phyloP scores from a whole-genome alignment of 768 basidiomycete species.

The Mrakia blollopis region DNA sequence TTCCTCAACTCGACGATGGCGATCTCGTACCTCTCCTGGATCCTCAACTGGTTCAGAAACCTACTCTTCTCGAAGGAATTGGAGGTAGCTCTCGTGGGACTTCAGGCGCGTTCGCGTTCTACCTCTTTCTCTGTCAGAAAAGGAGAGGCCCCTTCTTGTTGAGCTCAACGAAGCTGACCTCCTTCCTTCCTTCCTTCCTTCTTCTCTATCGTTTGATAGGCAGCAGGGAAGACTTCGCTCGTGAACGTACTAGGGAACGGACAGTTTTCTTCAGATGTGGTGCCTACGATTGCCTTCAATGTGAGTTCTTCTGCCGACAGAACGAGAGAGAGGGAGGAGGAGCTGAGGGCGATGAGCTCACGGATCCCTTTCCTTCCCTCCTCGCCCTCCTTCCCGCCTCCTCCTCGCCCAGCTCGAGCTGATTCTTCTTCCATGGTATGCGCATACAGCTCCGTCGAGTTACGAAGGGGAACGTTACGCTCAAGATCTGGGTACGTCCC shows the following conservation, averaged over 20 bases:
- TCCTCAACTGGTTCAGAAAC: constrained; percentile 59
- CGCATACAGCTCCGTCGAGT: constrained; percentile 45
- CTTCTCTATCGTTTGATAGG: constrained; percentile 50
- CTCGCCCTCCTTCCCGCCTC: background rate
- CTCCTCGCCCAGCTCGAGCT: too few relatives aligned
- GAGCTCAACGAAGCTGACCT: constrained; percentile 5
- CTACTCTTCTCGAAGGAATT: constrained; percentile 82
- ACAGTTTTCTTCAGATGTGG: constrained; percentile 94
- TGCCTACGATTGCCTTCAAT: constrained; percentile 91
- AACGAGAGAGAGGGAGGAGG: background rate
- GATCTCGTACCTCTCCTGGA: constrained; percentile 49
- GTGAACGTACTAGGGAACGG: constrained; percentile 78
- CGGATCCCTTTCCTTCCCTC: background rate
- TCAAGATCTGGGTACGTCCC: constrained; percentile 77
- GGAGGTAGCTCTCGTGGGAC: constrained; percentile 84
- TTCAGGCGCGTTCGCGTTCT: constrained; percentile 63
- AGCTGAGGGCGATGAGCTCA: background rate
- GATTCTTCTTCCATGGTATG: background rate
- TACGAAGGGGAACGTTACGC: constrained; percentile 77
- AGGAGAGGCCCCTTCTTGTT: background rate
- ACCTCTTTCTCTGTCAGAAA: constrained; percentile 7
- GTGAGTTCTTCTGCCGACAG: constrained; percentile 61
- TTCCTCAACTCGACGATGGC: background rate
- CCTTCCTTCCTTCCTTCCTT: background rate
- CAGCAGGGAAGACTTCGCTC: constrained; percentile 91